Evolutionary conservation across 345 rosid genomes (phyloP), one percentile per base, ranked within the genome.

Genomic region (Arabidopsis suecica): DNA sequence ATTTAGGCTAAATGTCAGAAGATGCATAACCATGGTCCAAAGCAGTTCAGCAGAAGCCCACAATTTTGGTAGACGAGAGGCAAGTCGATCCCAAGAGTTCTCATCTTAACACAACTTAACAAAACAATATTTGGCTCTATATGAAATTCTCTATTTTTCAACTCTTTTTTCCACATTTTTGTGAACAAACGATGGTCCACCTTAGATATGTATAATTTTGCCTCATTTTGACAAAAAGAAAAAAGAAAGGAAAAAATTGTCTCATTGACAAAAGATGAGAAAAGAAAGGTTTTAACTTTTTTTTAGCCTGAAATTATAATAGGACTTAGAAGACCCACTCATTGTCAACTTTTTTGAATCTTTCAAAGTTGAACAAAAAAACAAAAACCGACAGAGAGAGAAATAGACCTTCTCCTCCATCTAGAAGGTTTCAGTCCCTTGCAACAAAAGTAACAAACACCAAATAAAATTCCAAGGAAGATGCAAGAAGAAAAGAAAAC

Each of bases 361-460:
- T 9, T 61, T 69, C 40, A 62, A 69, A 53, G 25, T 54, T 45
- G 36, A 23, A 11, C 0, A 58, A 33, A 22, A 57, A 36, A 32
- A 67, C 25, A 41, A 53, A 50, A 41, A 71, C 80, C 80, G 80
- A 77, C 76, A 65, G 80, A 71, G 76, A 69, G 75, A 77, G 76
- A 71, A 64, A 64, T 30, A 28, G 64, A 66, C 28, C 47, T 55
- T 57, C 72, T 60, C 4, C 6, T 13, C 2, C 4, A 28, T 0
- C 10, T 9, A 77, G 68, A 40, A 72, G 77, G 18, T 66, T 60
- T 42, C 3, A 50, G 58, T 72, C 68, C 69, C 77, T 65, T 77
- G 71, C 49, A 66, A 60, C 58, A 66, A 36, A 72, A 64, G 72
- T 53, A 64, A 77, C 2, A 10, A n/a, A 32, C 9, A 13, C 6